Evolutionary conservation across 2,329 filamentous ascomycete species (phyloP), one percentile per base, ranked within the genome.

Genomic region (Arthrinium puccinioides): DNA sequence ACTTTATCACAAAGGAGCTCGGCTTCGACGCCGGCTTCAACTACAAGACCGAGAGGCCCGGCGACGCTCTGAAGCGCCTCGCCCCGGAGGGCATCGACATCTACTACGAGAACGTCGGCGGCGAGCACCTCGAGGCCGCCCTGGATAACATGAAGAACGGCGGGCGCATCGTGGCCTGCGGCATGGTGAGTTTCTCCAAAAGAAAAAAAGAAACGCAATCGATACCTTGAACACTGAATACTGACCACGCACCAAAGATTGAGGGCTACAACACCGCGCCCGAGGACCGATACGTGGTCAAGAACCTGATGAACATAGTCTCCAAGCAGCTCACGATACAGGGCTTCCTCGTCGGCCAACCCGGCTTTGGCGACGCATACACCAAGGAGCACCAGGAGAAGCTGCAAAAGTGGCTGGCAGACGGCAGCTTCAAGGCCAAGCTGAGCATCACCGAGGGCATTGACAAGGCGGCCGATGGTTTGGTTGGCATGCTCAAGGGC

Each of bases 91-190:
- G 84, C 6, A 69, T 89, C 42, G 83, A 88, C 54, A 87, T 88
- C 55, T 87, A 87, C 66, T 89, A 82, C 53, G 84, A 88, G 61
- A 88, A 87, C 48, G 84, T 85, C 6, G 84, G 84, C 15, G 84
- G 83, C 26, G 82, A 85, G 59, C 79, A 84, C 45, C 68, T 87
- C 36, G 78, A 84, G 47, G 71, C 67, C 0, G 61, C 60, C 0
- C 60, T 88, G 32, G 65, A 72, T 19, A 64, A 67, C 36, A 67
- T 85, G 62, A 86, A 84, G 42, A 49, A 65, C 37, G 75, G 69
- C 41, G 84, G 82, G 6, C 70, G 83, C 40, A 77, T 87, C 36
- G 63, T 79, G 49, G 66, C 66, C 38, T 78, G 70, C 48, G 72
- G 70, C 25, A 79, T 86, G 76, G 78, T 87, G 46, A 54, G 66